phyloP scores from a whole-genome alignment of 768 basidiomycete species.

The Serendipita sp. region DNA sequence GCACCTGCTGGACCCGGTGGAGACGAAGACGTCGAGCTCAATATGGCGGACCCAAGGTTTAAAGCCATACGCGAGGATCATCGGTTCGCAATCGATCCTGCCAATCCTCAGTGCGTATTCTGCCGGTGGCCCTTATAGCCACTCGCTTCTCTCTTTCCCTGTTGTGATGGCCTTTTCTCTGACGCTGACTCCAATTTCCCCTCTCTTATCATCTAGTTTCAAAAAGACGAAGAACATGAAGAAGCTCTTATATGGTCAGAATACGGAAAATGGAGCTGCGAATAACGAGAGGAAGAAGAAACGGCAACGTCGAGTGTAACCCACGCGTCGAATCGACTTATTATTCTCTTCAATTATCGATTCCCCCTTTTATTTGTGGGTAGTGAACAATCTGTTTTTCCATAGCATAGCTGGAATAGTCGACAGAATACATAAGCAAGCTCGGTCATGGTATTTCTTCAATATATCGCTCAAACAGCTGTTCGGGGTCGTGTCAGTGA shows the following conservation, averaged over 20 bases:
- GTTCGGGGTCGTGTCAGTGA: too few relatives aligned
- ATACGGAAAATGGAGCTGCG: not conserved
- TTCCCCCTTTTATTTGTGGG: too few relatives aligned
- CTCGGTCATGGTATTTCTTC: too few relatives aligned
- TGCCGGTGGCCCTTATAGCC: not conserved
- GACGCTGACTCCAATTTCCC: too few relatives aligned
- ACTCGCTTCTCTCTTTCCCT: not conserved
- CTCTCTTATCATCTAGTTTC: constrained; percentile 40
- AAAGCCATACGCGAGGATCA: constrained; percentile 76
- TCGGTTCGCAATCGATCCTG: constrained; percentile 89
- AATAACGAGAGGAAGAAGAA: not conserved
- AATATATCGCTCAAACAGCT: too few relatives aligned
- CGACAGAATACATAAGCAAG: too few relatives aligned
- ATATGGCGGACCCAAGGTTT: constrained; percentile 83
- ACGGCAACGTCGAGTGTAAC: too few relatives aligned
- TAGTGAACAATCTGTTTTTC: too few relatives aligned
- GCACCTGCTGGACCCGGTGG: constrained; percentile 22
- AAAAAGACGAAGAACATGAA: constrained; percentile 88
- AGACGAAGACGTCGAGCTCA: constrained; percentile 51
- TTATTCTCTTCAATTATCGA: too few relatives aligned
- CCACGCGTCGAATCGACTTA: too few relatives aligned
- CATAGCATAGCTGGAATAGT: too few relatives aligned
- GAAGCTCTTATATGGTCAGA: constrained; percentile 53
- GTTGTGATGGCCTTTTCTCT: not conserved
- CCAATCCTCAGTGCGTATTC: constrained; percentile 74